Percentiles rank a stretch among this genome's conserved stretches.
These are phyloP conservation scores for Musa troglodytarum DNA, from an alignment of 176 grass and related monocot genomes.

Conservation along the genomic window DNA sequence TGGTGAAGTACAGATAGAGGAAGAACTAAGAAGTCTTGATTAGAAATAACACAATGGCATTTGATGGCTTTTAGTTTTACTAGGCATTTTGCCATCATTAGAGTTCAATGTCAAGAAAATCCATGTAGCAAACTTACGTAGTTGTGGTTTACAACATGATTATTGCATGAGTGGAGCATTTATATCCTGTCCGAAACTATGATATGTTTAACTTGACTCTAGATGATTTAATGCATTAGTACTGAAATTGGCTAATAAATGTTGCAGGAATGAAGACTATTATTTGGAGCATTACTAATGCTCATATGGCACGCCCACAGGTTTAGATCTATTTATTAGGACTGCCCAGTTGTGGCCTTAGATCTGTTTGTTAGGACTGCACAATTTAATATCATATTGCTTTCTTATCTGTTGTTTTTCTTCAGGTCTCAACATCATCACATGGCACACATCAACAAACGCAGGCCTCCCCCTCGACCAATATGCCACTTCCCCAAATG, in stretches of 20 bases:
- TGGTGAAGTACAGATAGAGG: not conserved
- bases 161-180: too few relatives aligned
- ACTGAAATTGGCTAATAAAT: not conserved
- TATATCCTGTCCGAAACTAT: too few relatives aligned
- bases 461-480: constrained; percentile 65
- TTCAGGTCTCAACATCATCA: constrained; percentile 21
- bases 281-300: constrained; percentile 98
- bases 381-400: not conserved
- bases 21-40: not conserved
- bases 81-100: not conserved
- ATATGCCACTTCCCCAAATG: constrained; percentile 52
- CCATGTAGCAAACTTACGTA: too few relatives aligned
- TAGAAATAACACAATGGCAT: not conserved
- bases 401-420: constrained; percentile 13
- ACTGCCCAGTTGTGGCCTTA: not conserved
- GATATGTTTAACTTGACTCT: not conserved
- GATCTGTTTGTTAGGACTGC: not conserved
- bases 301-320: constrained; percentile 81
- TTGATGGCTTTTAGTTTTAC: not conserved
- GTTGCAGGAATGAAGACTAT: constrained; percentile 96
- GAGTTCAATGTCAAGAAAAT: too few relatives aligned
- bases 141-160: too few relatives aligned
- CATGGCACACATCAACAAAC: constrained; percentile 67
- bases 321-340: constrained; percentile 26
- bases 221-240: not conserved